These are phyloP conservation scores for Melampsora americana DNA, from an alignment of 1,284 basidiomycete genomes.

Conservation along the genomic window DNA sequence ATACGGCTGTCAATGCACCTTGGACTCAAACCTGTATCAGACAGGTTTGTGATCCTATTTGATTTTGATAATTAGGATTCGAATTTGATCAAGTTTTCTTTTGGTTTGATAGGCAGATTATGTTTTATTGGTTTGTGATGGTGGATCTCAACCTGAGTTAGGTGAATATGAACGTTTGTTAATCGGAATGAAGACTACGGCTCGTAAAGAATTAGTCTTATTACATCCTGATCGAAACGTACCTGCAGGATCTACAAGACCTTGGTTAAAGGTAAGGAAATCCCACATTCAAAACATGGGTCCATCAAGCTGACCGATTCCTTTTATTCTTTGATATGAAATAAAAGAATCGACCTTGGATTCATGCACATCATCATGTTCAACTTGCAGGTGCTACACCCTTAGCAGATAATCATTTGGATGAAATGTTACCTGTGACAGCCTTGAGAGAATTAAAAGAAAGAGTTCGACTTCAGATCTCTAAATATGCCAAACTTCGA, in stretches of 20 bases:
- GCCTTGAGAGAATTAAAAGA: constrained; percentile 75
- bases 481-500: constrained; percentile 70
- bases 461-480: constrained; percentile 80
- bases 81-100: not conserved
- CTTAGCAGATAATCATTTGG: constrained; percentile 58
- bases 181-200: constrained; percentile 92
- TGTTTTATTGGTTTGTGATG: constrained; percentile 82
- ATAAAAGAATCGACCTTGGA: constrained; percentile 80
- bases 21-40: constrained; percentile 98
- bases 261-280: constrained; percentile 82
- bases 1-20: constrained; percentile 82
- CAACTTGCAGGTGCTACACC: constrained; percentile 66
- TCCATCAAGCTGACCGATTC: not conserved
- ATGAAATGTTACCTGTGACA: constrained; percentile 82
- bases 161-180: constrained; percentile 72
- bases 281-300: not conserved
- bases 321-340: not conserved
- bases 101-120: constrained; percentile 71
- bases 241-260: constrained; percentile 82
- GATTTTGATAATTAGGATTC: not conserved
- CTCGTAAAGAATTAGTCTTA: constrained; percentile 90
- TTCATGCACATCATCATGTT: constrained; percentile 85
- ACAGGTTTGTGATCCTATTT: constrained; percentile 61
- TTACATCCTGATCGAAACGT: constrained; percentile 89
- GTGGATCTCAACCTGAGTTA: constrained; percentile 67